phyloP scores from a whole-genome alignment of 2,329 filamentous ascomycete species.

The Pseudogymnoascus pannorum region DNA sequence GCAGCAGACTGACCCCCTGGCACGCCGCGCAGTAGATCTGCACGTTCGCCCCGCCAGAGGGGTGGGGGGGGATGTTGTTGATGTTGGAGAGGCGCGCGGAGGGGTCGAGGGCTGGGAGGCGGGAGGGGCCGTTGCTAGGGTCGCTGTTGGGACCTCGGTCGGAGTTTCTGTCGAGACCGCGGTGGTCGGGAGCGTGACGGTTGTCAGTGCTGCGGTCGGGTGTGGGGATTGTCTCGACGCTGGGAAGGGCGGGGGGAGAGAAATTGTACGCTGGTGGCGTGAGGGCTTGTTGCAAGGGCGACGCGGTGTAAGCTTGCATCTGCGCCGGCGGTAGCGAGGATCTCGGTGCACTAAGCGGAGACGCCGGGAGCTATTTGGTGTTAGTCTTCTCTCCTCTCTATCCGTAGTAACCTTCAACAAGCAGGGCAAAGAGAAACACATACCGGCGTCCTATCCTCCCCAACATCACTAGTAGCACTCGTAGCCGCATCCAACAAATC shows the following conservation, averaged over 20 bases:
- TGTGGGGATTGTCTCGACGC: conserved; percentile 58
- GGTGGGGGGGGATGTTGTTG: neutral
- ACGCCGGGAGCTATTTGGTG: conserved; percentile 50
- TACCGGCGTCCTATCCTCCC: conserved; percentile 86
- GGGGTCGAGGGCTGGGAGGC: neutral
- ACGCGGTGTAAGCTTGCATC: conserved; percentile 70
- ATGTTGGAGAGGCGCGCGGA: neutral
- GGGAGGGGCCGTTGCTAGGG: neutral
- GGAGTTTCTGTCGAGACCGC: conserved; percentile 40
- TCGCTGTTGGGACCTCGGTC: neutral
- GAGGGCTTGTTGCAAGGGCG: conserved; percentile 80
- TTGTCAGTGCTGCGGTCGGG: neutral
- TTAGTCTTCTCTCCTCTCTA: conserved; percentile 15
- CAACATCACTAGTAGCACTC: conserved; percentile 82
- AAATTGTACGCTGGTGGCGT: conserved; percentile 70
- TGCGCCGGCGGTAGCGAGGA: conserved; percentile 55
- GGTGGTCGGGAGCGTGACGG: neutral
- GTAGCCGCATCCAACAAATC: conserved; percentile 92
- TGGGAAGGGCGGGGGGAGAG: conserved; percentile 72
- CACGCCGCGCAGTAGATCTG: conserved; percentile 93
- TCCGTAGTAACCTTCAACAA: neutral
- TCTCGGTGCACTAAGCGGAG: conserved; percentile 55
- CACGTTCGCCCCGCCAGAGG: conserved; percentile 38
- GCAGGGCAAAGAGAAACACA: conserved; percentile 32
- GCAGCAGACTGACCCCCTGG: conserved; percentile 65